Conservation (phyloP, 2,329 filamentous ascomycete genomes). For the Cladosporium austrohemisphaericum region DNA sequence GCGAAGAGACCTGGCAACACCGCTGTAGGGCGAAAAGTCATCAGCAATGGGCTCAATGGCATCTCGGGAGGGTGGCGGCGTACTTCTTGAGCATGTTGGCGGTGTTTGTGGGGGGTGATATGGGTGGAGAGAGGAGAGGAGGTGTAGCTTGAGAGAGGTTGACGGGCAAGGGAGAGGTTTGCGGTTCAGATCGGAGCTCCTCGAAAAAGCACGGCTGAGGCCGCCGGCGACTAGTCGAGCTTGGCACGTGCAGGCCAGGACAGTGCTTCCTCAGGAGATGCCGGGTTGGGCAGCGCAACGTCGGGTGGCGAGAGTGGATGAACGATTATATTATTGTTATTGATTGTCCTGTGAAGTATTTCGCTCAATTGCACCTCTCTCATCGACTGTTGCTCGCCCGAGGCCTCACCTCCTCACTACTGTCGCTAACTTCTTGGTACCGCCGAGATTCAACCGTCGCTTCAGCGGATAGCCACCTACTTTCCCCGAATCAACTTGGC, state of each 20-base stretch:
- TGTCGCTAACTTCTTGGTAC: too few species aligned
- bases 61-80: constrained; percentile 37
- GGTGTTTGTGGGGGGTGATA: constrained; percentile 48
- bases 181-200: constrained; percentile 17
- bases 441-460: too few species aligned
- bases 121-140: constrained; percentile 19
- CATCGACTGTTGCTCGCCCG: too few species aligned
- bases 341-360: too few species aligned
- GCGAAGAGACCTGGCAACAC: constrained; percentile 63
- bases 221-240: background rate
- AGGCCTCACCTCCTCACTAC: too few species aligned
- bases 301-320: too few species aligned
- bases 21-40: constrained; percentile 50
- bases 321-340: too few species aligned
- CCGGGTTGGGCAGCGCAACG: too few species aligned
- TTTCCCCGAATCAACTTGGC: too few species aligned
- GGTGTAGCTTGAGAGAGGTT: constrained; percentile 19
- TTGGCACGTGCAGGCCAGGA: constrained; percentile 3
- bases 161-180: constrained; percentile 16
- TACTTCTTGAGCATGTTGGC: constrained; percentile 81
- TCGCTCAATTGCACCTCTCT: too few species aligned
- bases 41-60: constrained; percentile 24
- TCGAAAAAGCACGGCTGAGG: background rate
- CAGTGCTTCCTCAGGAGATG: background rate
- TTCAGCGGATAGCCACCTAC: too few species aligned